Evolutionary conservation across 768 basidiomycete species (phyloP), one percentile per base, ranked within the genome.

Genomic region (Cystofilobasidium bisporidii): DNA sequence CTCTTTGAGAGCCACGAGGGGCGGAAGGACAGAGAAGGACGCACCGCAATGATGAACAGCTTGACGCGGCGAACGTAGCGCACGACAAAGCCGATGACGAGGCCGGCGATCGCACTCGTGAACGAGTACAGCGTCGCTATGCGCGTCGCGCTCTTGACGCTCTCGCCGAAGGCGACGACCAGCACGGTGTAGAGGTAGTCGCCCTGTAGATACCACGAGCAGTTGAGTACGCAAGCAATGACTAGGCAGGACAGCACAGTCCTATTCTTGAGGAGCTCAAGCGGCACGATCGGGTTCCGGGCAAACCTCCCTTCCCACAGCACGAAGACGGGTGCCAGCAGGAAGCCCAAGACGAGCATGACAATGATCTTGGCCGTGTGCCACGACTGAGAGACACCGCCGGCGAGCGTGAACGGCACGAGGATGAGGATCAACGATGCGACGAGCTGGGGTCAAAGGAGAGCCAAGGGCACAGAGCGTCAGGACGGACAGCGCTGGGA

Each of bases 371-470:
- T 61, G 11, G 72, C 67, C 14, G 64, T 41, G 1, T 43, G 45
- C 77, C 77, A 78, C 1, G 30, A 36, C n/a, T 67, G 53, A 14
- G 56, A 50, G 24, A 66, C 71, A 10, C 74, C 72, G 14, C 73
- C 73, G 11, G 75, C 77, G 33, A 78, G 71, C 0, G 77, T 75
- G 68, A 78, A 74, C 0, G 77, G 77, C 0, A 77, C 65, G 17
- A 78, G 73, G 71, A 78, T 73, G n/a, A 78, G 61, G 0, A 72
- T 63, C 26, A 76, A 69, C n/a, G 70, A 62, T 6, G 71, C 74
- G 53, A 70, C 65, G 41, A 75, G 9, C 28, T 32, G 56, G 12
- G 15, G 10, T 26, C 26, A 33, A 20, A n/a, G 30, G 61, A 28
- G 4, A 10, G 22, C 9, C 48, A 50, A 26, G 20, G 20, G 6